Conservation (phyloP, 345 rosid genomes). For the Dipteronia dyeriana region DNA sequence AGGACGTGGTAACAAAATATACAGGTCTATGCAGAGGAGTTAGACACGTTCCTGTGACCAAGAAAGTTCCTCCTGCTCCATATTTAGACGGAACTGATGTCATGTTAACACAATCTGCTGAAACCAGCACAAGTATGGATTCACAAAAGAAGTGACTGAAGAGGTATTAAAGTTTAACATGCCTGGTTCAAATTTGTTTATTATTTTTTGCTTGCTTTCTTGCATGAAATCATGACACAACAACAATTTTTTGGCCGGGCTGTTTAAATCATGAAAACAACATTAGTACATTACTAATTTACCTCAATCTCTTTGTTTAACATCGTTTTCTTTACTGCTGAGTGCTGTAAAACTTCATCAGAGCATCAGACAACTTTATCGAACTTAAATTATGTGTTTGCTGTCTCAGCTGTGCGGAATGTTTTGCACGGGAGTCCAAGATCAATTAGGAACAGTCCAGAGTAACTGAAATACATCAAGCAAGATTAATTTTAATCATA, state of each 20-base stretch:
- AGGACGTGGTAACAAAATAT: conserved; percentile 55
- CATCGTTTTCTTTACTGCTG: not conserved
- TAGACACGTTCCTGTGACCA: conserved; percentile 30
- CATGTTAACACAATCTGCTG: conserved; percentile 1
- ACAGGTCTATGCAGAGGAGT: conserved; percentile 36
- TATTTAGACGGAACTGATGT: conserved; percentile 9
- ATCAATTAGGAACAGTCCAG: not conserved
- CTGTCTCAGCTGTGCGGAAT: not conserved
- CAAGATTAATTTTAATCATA: not conserved
- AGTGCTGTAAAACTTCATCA: not conserved
- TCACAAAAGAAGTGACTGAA: conserved; percentile 3
- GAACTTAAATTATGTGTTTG: not conserved
- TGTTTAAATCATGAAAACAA: not conserved
- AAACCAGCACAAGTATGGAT: conserved; percentile 6
- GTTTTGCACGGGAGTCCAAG: not conserved
- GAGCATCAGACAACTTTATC: not conserved
- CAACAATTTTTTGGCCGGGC: not conserved
- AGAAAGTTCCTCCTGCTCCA: conserved; percentile 17
- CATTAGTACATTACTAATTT: not conserved
- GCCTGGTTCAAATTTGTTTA: not conserved
- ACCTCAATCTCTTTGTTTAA: not conserved
- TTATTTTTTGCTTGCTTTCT: not conserved
- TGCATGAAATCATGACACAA: not conserved
- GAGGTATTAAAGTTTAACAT: not conserved
- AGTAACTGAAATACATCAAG: not conserved